Evolutionary conservation across 2,329 filamentous ascomycete species (phyloP).

Genomic region (Pseudogymnoascus sp.): DNA sequence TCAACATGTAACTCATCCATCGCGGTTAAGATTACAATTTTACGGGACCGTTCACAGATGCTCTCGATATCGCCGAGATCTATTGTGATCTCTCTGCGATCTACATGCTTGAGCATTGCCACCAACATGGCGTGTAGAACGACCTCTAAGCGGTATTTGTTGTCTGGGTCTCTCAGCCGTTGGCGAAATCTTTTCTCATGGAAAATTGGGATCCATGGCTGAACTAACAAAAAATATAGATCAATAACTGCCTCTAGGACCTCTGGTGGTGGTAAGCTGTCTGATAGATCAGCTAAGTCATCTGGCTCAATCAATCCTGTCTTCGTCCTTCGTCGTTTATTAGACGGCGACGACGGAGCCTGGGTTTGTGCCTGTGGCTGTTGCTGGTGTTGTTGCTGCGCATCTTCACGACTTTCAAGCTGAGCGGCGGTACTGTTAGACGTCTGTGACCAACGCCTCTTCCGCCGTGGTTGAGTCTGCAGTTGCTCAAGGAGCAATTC

Average conservation of each 20-base stretch:
- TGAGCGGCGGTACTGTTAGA: slow-evolving; percentile 19
- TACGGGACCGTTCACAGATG: slow-evolving; percentile 9
- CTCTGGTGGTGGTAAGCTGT: slow-evolving; percentile 6
- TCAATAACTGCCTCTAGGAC: slow-evolving; percentile 15
- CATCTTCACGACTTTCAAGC: slow-evolving; percentile 19
- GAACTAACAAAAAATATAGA: slow-evolving; percentile 14
- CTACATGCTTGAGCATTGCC: neutral
- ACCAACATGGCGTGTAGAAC: slow-evolving; percentile 22
- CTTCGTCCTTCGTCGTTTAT: slow-evolving; percentile 18
- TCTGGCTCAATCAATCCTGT: slow-evolving; percentile 18
- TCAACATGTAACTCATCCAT: slow-evolving; percentile 11
- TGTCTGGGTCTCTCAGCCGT: slow-evolving; percentile 5
- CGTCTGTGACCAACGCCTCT: slow-evolving; percentile 13
- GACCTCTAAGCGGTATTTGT: slow-evolving; percentile 15
- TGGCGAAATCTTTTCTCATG: slow-evolving; percentile 14
- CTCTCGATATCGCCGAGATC: neutral
- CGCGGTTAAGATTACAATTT: slow-evolving; percentile 10
- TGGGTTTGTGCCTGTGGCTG: neutral
- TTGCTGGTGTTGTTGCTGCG: neutral
- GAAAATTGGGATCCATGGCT: slow-evolving; percentile 21
- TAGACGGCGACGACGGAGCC: neutral
- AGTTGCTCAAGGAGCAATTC: slow-evolving; percentile 8
- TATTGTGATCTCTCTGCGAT: neutral
- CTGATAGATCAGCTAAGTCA: slow-evolving; percentile 11
- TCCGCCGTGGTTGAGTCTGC: neutral